Evolutionary conservation across 257 asterid species (phyloP).

Genomic region (Solanum pimpinellifolium): DNA sequence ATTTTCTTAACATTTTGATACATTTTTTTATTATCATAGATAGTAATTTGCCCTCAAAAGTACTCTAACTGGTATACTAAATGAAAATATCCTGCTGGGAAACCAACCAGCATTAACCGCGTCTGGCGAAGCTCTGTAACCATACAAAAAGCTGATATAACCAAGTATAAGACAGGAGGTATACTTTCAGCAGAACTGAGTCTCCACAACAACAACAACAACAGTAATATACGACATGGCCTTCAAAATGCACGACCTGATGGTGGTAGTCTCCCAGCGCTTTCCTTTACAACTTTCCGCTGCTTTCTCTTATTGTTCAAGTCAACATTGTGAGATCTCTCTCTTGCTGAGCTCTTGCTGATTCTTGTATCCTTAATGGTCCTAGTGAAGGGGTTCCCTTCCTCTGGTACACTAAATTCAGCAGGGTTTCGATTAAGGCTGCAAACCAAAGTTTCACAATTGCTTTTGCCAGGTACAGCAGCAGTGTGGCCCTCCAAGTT

Average conservation of each 20-base stretch:
- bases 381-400: conserved; percentile 41
- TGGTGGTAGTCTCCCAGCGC: conserved; percentile 7
- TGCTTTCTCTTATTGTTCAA: conserved; percentile 24
- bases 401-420: conserved; percentile 51
- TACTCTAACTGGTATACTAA: background rate
- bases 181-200: background rate
- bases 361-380: conserved; percentile 32
- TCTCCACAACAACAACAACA: background rate
- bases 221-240: background rate
- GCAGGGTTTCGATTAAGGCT: conserved; percentile 65
- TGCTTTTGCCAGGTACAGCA: background rate
- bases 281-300: conserved; percentile 20
- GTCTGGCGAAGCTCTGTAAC: background rate
- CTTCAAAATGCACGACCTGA: background rate
- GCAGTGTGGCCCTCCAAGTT: background rate
- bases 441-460: background rate
- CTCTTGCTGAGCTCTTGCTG: conserved; percentile 14
- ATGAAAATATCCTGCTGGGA: background rate
- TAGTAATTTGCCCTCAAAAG: background rate
- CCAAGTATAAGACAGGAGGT: background rate
- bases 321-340: background rate
- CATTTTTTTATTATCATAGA: background rate
- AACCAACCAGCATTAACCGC: background rate
- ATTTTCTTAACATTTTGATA: background rate
- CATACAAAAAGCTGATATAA: background rate